Evolutionary conservation across 106 monocot species (phyloP).

Genomic region (Dendrobium officinale): DNA sequence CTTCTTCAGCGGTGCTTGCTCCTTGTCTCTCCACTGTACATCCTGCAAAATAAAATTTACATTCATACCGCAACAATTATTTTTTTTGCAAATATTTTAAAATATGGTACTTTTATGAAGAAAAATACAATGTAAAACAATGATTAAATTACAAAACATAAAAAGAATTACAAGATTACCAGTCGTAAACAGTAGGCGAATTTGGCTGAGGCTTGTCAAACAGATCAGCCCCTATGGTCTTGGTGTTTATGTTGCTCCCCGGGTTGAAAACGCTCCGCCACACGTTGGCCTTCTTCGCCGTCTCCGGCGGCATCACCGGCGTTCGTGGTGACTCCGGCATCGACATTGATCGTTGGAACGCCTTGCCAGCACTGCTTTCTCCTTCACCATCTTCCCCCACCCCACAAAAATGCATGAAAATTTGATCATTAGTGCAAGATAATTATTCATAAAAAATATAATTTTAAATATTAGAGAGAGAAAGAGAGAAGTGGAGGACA

Average conservation of each 20-base stretch:
- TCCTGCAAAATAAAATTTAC: constrained; percentile 25
- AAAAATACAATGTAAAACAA: too few relatives aligned
- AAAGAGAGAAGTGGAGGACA: too few relatives aligned
- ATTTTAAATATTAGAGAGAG: neutral
- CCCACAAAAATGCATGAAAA: neutral
- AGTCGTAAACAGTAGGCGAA: constrained; percentile 94
- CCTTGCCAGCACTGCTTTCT: constrained; percentile 16
- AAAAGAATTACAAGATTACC: constrained; percentile 25
- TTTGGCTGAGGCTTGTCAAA: constrained; percentile 89
- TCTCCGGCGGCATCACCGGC: constrained; percentile 13
- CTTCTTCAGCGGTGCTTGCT: constrained; percentile 44
- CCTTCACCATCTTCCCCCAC: constrained; percentile 11
- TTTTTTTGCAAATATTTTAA: neutral
- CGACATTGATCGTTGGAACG: constrained; percentile 19
- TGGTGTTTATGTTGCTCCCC: constrained; percentile 84
- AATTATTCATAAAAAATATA: too few relatives aligned
- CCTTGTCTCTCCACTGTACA: constrained; percentile 70
- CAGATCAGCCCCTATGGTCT: constrained; percentile 40
- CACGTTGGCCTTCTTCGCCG: constrained; percentile 38
- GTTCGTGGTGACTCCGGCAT: constrained; percentile 26
- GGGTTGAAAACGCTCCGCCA: constrained; percentile 96
- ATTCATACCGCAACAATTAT: neutral
- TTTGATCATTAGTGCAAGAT: too few relatives aligned
- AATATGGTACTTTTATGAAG: too few relatives aligned
- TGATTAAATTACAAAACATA: too few relatives aligned